Evolutionary conservation across 2,329 filamentous ascomycete genomes (phyloP), one percentile per base, ranked within the genome.

Genomic region (Corniculantispora saksenae): DNA sequence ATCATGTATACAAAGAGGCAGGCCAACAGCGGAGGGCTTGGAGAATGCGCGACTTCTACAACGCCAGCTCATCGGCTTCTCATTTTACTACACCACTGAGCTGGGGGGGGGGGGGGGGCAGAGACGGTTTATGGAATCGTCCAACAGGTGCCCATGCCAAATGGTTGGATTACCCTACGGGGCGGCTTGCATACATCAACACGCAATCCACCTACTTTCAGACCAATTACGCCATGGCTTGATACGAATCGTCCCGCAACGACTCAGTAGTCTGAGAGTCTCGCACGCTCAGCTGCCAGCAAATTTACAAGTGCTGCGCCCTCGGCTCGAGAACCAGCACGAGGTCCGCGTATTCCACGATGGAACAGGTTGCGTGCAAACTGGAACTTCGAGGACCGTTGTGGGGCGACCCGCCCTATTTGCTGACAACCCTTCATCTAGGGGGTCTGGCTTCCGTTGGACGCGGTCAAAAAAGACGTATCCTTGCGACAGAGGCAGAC

Each of bases 401-500:
- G 60, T 40, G 60, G 38, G 27, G 12, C 25, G 60, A 55, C 60
- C 60, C 60, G 60, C 60, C 50, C 59, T 62, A 62, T 32, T 62
- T 62, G 50, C 59, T 55, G 59, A 62, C 47, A 21, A 4, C 43
- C 47, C 38, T 57, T 38, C 29, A n/a, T 54, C 50, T n/a, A 9
- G 35, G 23, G 32, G 38, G 23, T 9, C 17, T 48, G 56, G 23
- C 19, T 47, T 32, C 19, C 15, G 54, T 15, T 43, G 35, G 12
- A 43, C 38, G 23, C 12, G 53, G 32, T 19, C 35, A 23, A 17
- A 13, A 40, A 15, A 48, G 25, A 23, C 13, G 35, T 38, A 8
- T 38, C 13, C 8, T 43, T 43, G 5, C 19, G 9, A 17, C 19
- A 21, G 17, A 19, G 29, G 23, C 23, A 21, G 43, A 60, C 27